Conservation (phyloP, 345 rosid genomes). For the Pistacia atlantica region DNA sequence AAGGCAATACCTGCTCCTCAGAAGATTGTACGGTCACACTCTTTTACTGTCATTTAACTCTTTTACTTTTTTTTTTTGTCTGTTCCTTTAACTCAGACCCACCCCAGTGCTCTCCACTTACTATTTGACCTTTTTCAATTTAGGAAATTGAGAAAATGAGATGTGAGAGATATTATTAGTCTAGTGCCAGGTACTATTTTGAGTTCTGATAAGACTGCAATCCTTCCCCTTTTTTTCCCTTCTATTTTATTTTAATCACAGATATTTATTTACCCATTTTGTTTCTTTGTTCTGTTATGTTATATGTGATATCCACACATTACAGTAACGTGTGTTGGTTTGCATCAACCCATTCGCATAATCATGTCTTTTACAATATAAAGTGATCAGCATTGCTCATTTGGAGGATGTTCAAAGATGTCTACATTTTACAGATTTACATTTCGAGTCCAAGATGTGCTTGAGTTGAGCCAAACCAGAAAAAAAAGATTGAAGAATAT, state of each 20-base stretch:
- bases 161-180: background rate
- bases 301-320: background rate
- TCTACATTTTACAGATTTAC: background rate
- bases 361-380: no score
- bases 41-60: constrained; percentile 47
- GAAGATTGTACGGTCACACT: constrained; percentile 46
- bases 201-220: constrained; percentile 13
- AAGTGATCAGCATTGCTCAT: no score
- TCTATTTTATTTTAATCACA: background rate
- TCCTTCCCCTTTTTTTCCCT: background rate
- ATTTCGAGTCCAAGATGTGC: background rate
- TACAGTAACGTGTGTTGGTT: constrained; percentile 3
- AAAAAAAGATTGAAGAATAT: background rate
- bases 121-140: constrained; percentile 38
- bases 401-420: no score
- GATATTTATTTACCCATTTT: background rate
- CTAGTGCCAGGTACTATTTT: constrained; percentile 15
- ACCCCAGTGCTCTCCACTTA: constrained; percentile 34
- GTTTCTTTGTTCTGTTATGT: background rate
- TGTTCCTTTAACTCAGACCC: constrained; percentile 41
- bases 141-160: constrained; percentile 36
- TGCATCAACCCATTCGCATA: background rate
- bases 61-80: constrained; percentile 35
- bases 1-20: constrained; percentile 30
- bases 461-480: no score